Evolutionary conservation across 2,329 filamentous ascomycete species (phyloP), one percentile per base, ranked within the genome.

Genomic region (Thielaviopsis populi): DNA sequence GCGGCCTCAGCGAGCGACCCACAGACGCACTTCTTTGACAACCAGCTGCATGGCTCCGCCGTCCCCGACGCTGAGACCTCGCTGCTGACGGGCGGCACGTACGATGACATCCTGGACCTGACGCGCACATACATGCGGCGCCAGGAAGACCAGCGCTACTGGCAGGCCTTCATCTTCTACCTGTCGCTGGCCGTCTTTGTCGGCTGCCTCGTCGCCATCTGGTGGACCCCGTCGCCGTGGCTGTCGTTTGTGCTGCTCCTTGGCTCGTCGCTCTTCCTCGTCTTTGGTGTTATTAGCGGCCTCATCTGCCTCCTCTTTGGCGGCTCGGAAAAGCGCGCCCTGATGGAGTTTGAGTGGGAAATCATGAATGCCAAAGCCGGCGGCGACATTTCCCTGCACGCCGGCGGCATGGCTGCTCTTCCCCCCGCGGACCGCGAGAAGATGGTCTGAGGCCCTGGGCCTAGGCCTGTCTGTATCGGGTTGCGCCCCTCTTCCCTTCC

Each of bases 271-370:
- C 73, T 97, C 17, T 83, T 85, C 1, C 79, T 97, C 41, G 81
- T 81, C 17, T 84, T 85, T 3, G 92, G 92, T 0, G 82, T 90
- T 2, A 72, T 96, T 22, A 89, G 96, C 71, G 91, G 92, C 0
- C 74, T 97, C 48, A 88, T 97, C 72, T 88, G 91, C 0, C 80
- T 94, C 0, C 74, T 97, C 59, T 99, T 99, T 72, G 86, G 96
- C 65, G 85, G 87, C 11, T 85, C 84, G 66, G 94, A 99, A 75
- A 75, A 96, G 66, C 81, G 90, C 65, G 86, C 87, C 3, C 76
- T 99, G 63, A 86, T 84, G 70, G 94, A 99, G 76, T 97, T 97
- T 75, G 84, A 94, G 72, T 96, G 90, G 88, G 94, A 99, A 74
- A 85, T 97, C 30, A 77, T 77, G 61, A 91, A 88, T 71, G 86